A percentile compares a stretch with the other conserved stretches of the same genome.
Evolutionary conservation across 805 yeast species (phyloP).

Genomic region (Clavispora fructus): DNA sequence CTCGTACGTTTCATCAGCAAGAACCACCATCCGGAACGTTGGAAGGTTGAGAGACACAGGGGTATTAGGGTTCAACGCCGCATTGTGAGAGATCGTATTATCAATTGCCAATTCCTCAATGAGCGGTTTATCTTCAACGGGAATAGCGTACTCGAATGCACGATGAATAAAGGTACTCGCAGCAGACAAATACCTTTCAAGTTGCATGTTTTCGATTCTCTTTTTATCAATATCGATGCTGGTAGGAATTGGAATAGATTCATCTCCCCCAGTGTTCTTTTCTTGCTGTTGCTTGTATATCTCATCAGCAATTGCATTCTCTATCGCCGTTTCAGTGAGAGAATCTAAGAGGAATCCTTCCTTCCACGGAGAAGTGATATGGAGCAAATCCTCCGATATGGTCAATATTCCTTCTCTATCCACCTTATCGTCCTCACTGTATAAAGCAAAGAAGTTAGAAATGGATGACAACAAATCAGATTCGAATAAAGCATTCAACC

Average conservation of each 20-base stretch:
- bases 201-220: constrained; percentile 55
- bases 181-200: constrained; percentile 79
- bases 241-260: constrained; percentile 44
- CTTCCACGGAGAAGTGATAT: constrained; percentile 81
- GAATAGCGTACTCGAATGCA: constrained; percentile 85
- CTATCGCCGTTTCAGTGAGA: constrained; percentile 58
- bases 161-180: constrained; percentile 83
- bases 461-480: constrained; percentile 74
- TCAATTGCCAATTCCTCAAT: constrained; percentile 34
- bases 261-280: constrained; percentile 20
- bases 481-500: constrained; percentile 64
- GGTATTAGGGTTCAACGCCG: constrained; percentile 74
- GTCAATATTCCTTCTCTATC: constrained; percentile 75
- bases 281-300: constrained; percentile 41
- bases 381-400: constrained; percentile 81
- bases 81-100: constrained; percentile 53
- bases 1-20: constrained; percentile 93
- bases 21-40: constrained; percentile 87
- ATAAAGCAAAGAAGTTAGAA: constrained; percentile 73
- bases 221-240: constrained; percentile 61
- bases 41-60: constrained; percentile 75
- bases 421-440: constrained; percentile 50
- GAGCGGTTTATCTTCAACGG: constrained; percentile 44
- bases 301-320: constrained; percentile 61
- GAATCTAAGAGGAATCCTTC: constrained; percentile 63